Base-by-base conservation (phyloP, 78 protist species). In the Polysphondylium violaceum region DNA sequence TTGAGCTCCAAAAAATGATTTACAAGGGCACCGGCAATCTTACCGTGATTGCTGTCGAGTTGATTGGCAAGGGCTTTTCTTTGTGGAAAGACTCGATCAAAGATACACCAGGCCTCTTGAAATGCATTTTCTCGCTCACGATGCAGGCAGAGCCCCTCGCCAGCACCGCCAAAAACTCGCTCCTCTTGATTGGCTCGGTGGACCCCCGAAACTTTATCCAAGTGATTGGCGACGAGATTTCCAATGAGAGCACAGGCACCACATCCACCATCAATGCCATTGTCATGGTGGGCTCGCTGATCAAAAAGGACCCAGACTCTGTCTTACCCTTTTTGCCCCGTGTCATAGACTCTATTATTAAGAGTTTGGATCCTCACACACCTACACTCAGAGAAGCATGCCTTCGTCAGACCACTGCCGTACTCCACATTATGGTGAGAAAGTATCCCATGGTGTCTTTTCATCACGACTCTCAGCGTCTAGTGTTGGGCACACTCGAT, bases 381-480 rank as follows among this genome's bases (percentile, higher is more conserved):
- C 94, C 96, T 6, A 36, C 59, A 8, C 17, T 95, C 61, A 69
- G 97, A 21, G 96, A 96, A 41, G 59, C 76, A 12, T 96, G 95
- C 55, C 76, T 94, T 33, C 61, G 58, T 19, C 94, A 87, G 16
- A 65, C 85, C 23, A 96, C 97, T 1, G 47, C 83, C 21, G 94
- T 94, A 5, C 55, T 96, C 35, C 95, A 88, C 63, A 67, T 79
- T 40, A 79, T 96, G 83, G 97, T 96, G 9, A 53, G 64, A 50
- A 60, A 71, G 50, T 96, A 86, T 44, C 96, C 97, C 19, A 94
- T 86, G 86, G 83, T 93, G 25, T 35, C 87, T 23, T 96, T 96
- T 67, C 96, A 95, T 61, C 86, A 87, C 36, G 87, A 73, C n/a
- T 38, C 94, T 3, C 97, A 96, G 68, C 59, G 96, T 35, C 56